Conservation (phyloP, 768 basidiomycete species). For the Agrocybe praecox region DNA sequence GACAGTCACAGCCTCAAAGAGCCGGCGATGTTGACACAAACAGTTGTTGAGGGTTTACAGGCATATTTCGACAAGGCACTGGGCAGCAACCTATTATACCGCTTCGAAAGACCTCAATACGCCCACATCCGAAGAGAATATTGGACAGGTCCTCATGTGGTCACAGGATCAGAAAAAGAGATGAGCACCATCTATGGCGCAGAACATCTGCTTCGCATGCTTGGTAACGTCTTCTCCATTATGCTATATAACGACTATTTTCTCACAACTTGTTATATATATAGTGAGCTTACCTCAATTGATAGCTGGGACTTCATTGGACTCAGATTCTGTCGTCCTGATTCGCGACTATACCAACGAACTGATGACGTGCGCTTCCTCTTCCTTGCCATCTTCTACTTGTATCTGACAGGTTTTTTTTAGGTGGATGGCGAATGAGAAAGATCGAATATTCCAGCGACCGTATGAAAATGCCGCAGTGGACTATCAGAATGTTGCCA, state of each 20-base stretch:
- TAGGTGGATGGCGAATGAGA: constrained; percentile 82
- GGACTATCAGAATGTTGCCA: constrained; percentile 82
- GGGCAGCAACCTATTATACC: constrained; percentile 88
- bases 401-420: neutral
- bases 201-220: constrained; percentile 89
- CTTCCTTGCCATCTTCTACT: neutral
- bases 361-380: constrained; percentile 64
- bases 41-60: constrained; percentile 82
- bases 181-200: constrained; percentile 94
- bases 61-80: constrained; percentile 94
- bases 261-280: neutral
- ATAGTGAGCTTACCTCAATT: constrained; percentile 91
- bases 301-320: constrained; percentile 88
- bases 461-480: constrained; percentile 80
- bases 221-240: constrained; percentile 58
- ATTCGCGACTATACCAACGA: constrained; percentile 91
- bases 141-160: constrained; percentile 72
- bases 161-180: constrained; percentile 68
- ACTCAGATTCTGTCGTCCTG: constrained; percentile 80
- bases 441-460: constrained; percentile 69
- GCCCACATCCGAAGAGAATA: constrained; percentile 73
- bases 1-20: constrained; percentile 57
- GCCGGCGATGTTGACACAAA: constrained; percentile 69
- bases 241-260: neutral
- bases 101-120: constrained; percentile 95